These are phyloP conservation scores for Hyaloscypha variabilis DNA, from an alignment of 495 filamentous ascomycete species.

Conservation along the genomic window DNA sequence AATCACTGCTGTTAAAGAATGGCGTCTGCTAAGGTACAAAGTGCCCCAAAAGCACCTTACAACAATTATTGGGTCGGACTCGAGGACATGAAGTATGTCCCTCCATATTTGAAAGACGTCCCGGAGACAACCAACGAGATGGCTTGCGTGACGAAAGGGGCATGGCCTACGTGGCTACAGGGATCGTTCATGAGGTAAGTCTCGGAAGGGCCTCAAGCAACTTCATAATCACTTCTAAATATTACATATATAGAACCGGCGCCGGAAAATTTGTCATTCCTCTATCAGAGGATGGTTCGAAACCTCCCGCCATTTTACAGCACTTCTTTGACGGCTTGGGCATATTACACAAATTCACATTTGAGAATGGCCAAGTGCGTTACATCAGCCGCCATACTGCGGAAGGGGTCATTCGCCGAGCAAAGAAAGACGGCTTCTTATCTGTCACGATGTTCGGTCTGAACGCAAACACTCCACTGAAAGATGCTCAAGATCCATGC, in stretches of 20 bases:
- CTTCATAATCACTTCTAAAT: not conserved
- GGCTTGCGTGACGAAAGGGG: not conserved
- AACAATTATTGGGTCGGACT: slow-evolving; percentile 1
- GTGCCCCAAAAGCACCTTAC: slow-evolving; percentile 6
- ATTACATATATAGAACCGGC: slow-evolving; percentile 1
- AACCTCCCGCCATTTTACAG: slow-evolving; percentile 5
- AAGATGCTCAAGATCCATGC: slow-evolving; percentile 13
- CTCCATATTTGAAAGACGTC: slow-evolving; percentile 9
- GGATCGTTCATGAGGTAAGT: slow-evolving; percentile 10
- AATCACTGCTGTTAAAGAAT: too few species aligned
- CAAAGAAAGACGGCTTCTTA: slow-evolving; percentile 6
- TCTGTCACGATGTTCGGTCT: slow-evolving; percentile 9
- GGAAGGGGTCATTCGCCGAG: slow-evolving; percentile 6
- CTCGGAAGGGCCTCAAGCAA: not conserved
- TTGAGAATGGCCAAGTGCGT: slow-evolving; percentile 9
- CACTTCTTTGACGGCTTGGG: slow-evolving; percentile 12
- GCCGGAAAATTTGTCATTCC: slow-evolving; percentile 11
- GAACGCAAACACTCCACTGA: slow-evolving; percentile 12
- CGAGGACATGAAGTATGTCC: slow-evolving; percentile 11
- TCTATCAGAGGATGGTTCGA: slow-evolving; percentile 13
- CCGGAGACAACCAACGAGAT: slow-evolving; percentile 8
- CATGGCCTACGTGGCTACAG: slow-evolving; percentile 7
- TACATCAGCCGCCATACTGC: slow-evolving; percentile 10
- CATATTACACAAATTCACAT: slow-evolving; percentile 12
- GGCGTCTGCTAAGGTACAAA: too few species aligned